These are phyloP conservation scores for Mycena floridula DNA, from an alignment of 768 basidiomycete species.

Conservation along the genomic window DNA sequence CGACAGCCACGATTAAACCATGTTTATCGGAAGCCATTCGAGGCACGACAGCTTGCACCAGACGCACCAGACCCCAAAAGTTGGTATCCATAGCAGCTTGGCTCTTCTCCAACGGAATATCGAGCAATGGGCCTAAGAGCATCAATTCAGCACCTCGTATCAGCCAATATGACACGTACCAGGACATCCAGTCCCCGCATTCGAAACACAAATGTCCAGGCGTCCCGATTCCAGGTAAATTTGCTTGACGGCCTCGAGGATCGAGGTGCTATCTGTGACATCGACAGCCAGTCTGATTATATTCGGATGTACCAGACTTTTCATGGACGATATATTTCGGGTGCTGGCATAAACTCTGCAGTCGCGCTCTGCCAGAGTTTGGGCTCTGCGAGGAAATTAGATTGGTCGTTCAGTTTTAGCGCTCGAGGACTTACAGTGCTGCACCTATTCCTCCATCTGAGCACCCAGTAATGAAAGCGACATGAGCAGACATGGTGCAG, in stretches of 20 bases:
- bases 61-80: constrained; percentile 18
- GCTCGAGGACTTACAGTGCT: constrained; percentile 26
- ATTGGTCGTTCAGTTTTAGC: no score
- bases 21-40: constrained; percentile 21
- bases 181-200: constrained; percentile 34
- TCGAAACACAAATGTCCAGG: constrained; percentile 50
- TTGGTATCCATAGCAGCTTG: constrained; percentile 20
- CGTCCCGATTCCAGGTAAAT: constrained; percentile 36
- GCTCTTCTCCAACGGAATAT: constrained; percentile 17
- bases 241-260: constrained; percentile 27
- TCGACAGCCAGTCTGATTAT: constrained; percentile 36
- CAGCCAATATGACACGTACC: constrained; percentile 24
- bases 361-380: no score
- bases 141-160: background rate
- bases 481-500: no score
- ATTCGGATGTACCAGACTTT: constrained; percentile 26
- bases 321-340: constrained; percentile 38
- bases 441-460: constrained; percentile 47
- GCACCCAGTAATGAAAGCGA: constrained; percentile 46
- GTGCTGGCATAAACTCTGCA: constrained; percentile 52
- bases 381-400: no score
- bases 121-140: constrained; percentile 20
- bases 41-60: constrained; percentile 21
- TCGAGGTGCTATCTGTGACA: constrained; percentile 34
- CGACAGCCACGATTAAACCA: constrained; percentile 24